Evolutionary conservation across 1,284 basidiomycete species (phyloP).

Genomic region (Fomitopsis betulina): DNA sequence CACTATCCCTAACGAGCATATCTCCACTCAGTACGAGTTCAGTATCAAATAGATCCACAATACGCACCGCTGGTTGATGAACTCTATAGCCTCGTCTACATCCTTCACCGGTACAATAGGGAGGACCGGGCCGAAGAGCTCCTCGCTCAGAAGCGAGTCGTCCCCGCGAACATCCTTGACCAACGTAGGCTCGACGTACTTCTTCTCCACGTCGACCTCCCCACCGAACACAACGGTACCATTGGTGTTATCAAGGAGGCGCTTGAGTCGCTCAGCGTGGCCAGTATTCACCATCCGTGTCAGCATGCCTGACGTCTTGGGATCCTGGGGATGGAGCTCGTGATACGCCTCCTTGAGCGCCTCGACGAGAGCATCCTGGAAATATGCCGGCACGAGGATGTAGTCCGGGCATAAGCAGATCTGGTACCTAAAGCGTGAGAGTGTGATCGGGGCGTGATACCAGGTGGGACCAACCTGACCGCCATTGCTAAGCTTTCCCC

Average conservation of each 20-base stretch:
- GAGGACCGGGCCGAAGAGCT: conserved; percentile 38
- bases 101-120: conserved; percentile 73
- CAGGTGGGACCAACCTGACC: conserved; percentile 69
- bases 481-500: conserved; percentile 76
- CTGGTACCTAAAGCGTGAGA: conserved; percentile 10
- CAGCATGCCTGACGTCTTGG: neutral
- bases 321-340: conserved; percentile 4
- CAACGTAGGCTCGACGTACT: conserved; percentile 62
- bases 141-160: conserved; percentile 74
- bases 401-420: conserved; percentile 77
- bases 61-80: conserved; percentile 54
- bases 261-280: conserved; percentile 59
- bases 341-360: conserved; percentile 50
- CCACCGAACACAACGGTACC: conserved; percentile 72
- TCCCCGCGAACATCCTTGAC: conserved; percentile 54
- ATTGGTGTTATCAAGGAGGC: conserved; percentile 59
- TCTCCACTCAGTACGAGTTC: neutral
- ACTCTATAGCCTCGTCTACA: conserved; percentile 66
- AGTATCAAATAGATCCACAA: neutral
- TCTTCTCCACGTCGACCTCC: conserved; percentile 47
- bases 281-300: conserved; percentile 31
- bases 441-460: conserved; percentile 2
- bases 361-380: conserved; percentile 60
- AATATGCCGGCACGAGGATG: conserved; percentile 61
- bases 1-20: conserved; percentile 50